Evolutionary conservation across 306 rosid genomes (phyloP).

Genomic region (Inga oerstediana): DNA sequence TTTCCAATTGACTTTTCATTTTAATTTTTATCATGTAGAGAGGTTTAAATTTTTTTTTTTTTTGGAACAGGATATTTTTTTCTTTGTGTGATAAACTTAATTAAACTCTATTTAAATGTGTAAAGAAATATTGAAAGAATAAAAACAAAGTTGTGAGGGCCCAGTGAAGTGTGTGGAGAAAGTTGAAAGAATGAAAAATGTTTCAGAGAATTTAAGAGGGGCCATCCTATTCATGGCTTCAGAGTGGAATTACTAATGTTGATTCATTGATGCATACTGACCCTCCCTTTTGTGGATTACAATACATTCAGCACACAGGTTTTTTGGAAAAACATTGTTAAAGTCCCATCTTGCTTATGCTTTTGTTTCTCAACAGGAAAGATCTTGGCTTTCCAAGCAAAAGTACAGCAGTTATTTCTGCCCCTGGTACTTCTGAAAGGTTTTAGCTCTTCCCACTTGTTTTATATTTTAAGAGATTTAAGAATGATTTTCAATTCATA

Average conservation of each 20-base stretch:
- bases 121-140: not conserved
- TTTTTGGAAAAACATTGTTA: constrained; percentile 16
- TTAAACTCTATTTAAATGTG: not conserved
- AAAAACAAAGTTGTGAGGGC: not conserved
- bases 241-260: not conserved
- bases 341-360: constrained; percentile 34
- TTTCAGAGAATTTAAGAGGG: not conserved
- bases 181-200: not conserved
- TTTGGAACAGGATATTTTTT: not conserved
- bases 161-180: not conserved
- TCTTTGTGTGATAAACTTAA: not conserved
- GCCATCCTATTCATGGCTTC: not conserved
- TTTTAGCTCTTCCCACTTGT: constrained; percentile 36
- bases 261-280: not conserved
- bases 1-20: constrained; percentile 9
- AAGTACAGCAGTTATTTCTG: constrained; percentile 54
- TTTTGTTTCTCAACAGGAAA: constrained; percentile 53
- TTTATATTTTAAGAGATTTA: constrained; percentile 22
- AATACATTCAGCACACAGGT: not conserved
- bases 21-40: not conserved
- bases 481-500: constrained; percentile 4
- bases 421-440: constrained; percentile 89
- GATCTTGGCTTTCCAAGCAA: constrained; percentile 63
- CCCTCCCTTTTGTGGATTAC: not conserved
- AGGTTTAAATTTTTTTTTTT: not conserved